phyloP scores from a whole-genome alignment of 306 rosid genomes.

The Quercus wislizeni region DNA sequence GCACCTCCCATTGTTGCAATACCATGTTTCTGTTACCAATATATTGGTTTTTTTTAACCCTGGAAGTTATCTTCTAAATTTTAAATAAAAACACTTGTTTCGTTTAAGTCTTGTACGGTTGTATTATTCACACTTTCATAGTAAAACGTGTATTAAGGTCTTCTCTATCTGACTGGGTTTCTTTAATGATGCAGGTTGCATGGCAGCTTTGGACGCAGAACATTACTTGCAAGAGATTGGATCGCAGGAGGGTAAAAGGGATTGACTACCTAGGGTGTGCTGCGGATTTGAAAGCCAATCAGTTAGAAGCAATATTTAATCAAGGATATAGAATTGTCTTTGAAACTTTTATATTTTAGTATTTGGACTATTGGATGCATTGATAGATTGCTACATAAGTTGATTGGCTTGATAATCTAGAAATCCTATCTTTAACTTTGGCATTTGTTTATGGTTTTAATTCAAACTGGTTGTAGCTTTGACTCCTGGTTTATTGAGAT shows the following conservation, averaged over 20 bases:
- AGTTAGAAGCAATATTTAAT: slow-evolving; percentile 46
- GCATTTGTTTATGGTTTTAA: background rate
- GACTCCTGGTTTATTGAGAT: background rate
- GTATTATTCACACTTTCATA: background rate
- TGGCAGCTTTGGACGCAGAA: slow-evolving; percentile 97
- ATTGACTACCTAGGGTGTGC: slow-evolving; percentile 32
- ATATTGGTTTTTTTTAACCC: background rate
- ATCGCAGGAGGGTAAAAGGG: slow-evolving; percentile 56
- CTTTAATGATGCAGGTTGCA: slow-evolving; percentile 68
- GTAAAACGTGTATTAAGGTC: background rate
- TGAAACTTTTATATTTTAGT: no score
- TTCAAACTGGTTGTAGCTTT: background rate
- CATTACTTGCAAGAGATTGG: slow-evolving; percentile 78
- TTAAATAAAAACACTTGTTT: background rate
- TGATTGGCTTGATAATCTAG: background rate
- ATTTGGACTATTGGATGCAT: background rate
- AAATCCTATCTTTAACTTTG: no score
- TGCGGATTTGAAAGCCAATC: slow-evolving; percentile 9
- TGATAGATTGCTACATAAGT: background rate
- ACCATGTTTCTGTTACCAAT: background rate
- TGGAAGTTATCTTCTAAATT: background rate
- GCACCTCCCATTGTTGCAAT: background rate
- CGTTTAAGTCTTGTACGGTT: background rate
- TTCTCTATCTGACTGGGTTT: background rate
- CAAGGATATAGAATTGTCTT: background rate